Percentiles rank a stretch among this genome's conserved stretches.
These are phyloP conservation scores for Syncephalastrum monosporum DNA, from an alignment of 371 early-diverging fungal genomes.

Conservation along the genomic window DNA sequence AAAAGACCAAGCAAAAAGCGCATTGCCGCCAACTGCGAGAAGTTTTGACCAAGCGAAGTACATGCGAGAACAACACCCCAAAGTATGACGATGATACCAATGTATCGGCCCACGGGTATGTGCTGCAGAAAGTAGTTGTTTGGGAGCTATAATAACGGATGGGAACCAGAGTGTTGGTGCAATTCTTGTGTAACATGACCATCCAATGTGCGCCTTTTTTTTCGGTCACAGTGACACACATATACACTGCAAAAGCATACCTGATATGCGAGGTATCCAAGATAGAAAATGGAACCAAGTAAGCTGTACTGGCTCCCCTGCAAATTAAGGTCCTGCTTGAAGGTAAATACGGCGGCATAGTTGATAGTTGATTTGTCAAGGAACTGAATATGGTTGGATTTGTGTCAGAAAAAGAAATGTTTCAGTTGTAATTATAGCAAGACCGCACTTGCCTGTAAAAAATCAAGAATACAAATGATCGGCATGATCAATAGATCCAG, in stretches of 20 bases:
- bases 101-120: slow-evolving; percentile 29
- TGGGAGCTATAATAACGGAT: slow-evolving; percentile 24
- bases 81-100: slow-evolving; percentile 30
- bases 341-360: slow-evolving; percentile 30
- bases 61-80: slow-evolving; percentile 36
- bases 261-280: slow-evolving; percentile 40
- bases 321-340: slow-evolving; percentile 29
- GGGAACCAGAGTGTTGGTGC: no score
- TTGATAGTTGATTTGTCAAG: slow-evolving; percentile 44
- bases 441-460: slow-evolving; percentile 31
- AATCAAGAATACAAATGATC: slow-evolving; percentile 35
- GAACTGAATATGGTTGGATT: slow-evolving; percentile 20
- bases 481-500: slow-evolving; percentile 38
- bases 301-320: slow-evolving; percentile 30
- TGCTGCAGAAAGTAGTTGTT: slow-evolving; percentile 42
- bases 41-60: slow-evolving; percentile 24
- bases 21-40: slow-evolving; percentile 37
- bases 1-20: slow-evolving; percentile 36
- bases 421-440: background rate
- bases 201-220: background rate
- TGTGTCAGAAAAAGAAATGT: slow-evolving; percentile 2
- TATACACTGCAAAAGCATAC: slow-evolving; percentile 12
- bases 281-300: slow-evolving; percentile 36
- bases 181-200: background rate
- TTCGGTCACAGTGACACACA: background rate